Evolutionary conservation across 352 stramenopile species (phyloP).

Genomic region (Phytophthora cajani): DNA sequence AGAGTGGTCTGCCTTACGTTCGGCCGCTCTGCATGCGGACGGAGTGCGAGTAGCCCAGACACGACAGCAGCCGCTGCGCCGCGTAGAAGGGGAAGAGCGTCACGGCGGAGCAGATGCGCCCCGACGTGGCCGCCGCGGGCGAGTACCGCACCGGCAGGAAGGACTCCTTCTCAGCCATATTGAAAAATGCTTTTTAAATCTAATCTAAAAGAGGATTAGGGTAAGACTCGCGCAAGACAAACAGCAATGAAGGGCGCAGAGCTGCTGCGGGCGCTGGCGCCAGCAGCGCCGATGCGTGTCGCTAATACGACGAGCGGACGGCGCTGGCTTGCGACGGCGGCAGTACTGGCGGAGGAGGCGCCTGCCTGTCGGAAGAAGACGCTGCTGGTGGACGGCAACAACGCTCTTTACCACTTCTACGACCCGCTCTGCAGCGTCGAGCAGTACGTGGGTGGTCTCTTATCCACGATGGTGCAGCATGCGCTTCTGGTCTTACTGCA

Average conservation of each 20-base stretch:
- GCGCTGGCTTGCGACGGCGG: constrained; percentile 19
- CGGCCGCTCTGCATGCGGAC: constrained; percentile 79
- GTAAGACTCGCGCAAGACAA: not conserved
- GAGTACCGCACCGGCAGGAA: constrained; percentile 41
- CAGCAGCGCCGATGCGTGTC: not conserved
- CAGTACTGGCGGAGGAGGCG: not conserved
- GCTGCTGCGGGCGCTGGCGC: not conserved
- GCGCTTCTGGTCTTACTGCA: not conserved
- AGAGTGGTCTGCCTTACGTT: constrained; percentile 39
- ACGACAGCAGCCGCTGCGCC: constrained; percentile 67
- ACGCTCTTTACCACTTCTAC: constrained; percentile 68
- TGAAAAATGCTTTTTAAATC: not conserved
- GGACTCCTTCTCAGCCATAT: constrained; percentile 31
- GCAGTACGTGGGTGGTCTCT: constrained; percentile 33
- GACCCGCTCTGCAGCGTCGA: constrained; percentile 43
- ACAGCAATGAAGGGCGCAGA: constrained; percentile 16
- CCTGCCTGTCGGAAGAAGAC: constrained; percentile 41
- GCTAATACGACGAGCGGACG: not conserved
- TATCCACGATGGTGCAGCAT: not conserved
- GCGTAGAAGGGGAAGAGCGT: constrained; percentile 70
- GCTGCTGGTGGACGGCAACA: constrained; percentile 72
- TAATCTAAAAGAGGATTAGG: not conserved
- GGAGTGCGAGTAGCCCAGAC: constrained; percentile 73
- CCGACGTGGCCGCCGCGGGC: not conserved
- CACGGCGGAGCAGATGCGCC: constrained; percentile 61